Evolutionary conservation across 2,329 filamentous ascomycete genomes (phyloP).

Genomic region (Allantophomopsis cytisporea): DNA sequence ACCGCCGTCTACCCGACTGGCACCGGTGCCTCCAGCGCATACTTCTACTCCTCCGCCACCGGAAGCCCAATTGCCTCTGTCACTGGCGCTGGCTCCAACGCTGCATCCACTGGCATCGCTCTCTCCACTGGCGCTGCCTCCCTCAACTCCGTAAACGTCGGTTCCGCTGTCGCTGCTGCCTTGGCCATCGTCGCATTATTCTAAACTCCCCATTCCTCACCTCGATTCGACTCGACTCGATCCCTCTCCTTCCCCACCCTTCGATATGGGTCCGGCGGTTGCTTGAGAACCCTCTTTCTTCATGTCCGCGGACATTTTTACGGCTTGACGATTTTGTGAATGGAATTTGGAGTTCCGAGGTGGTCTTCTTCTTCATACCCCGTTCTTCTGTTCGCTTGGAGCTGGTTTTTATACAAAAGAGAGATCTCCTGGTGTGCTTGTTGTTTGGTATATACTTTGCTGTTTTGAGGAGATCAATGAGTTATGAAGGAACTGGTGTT

Average conservation of each 20-base stretch:
- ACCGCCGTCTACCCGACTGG: constrained; percentile 24
- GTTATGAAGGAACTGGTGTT: no score
- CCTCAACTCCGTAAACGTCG: constrained; percentile 29
- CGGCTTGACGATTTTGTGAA: not conserved
- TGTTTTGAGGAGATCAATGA: no score
- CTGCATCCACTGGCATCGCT: constrained; percentile 14
- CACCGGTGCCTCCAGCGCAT: constrained; percentile 19
- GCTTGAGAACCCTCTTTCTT: no score
- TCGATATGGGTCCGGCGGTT: no score
- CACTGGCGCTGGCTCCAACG: constrained; percentile 6
- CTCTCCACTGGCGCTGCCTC: constrained; percentile 27
- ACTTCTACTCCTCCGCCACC: constrained; percentile 6
- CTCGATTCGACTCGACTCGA: not conserved
- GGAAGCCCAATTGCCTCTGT: constrained; percentile 14
- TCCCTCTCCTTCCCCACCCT: no score
- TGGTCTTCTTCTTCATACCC: not conserved
- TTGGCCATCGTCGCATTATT: constrained; percentile 36
- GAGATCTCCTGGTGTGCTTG: constrained; percentile 1
- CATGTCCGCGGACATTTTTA: not conserved
- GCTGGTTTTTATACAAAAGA: not conserved
- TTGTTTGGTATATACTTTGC: not conserved
- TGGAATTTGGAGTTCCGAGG: not conserved
- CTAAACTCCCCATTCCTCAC: constrained; percentile 19
- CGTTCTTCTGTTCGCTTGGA: not conserved
- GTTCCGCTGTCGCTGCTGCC: constrained; percentile 34